Base-by-base conservation (phyloP, 768 basidiomycete species). In the Candolleomyces eurysporus region DNA sequence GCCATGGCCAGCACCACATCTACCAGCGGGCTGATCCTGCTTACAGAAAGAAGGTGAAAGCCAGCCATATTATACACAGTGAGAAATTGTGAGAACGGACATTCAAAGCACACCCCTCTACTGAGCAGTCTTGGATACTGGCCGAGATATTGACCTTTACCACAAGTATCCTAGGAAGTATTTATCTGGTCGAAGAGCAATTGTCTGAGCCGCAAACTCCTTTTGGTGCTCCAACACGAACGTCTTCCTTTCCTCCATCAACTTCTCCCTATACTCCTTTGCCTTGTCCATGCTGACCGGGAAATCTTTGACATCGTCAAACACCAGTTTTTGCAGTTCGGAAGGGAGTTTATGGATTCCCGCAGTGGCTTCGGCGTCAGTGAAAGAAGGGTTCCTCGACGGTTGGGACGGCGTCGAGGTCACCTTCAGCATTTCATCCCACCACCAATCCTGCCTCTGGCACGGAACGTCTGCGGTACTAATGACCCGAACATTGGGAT, bases 181-280 rank as follows among this genome's bases (percentile, higher is more conserved):
- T 19, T 4, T 46, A 46, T 4, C 45, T 21, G n/a, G n/a, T n/a
- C n/a, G n/a, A n/a, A 59, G 26, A 4, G 48, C 40, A 36, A 42
- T 49, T 10, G 2, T 2, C 2, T 10, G 10, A 2, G 31, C 48
- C 11, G 10, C 49, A 42, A 59, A 59, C 4, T 26, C 31, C 7
- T 49, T 32, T 11, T 55, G 30, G 42, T 54, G 57, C 13, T 7
- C 32, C 19, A 64, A 40, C 6, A 40, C 45, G 42, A 61, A 72
- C 4, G 5, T 21, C 40, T 64, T 69, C 57, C 71, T 64, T 65
- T 76, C 73, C 40, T 68, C 61, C 70, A 75, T 74, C 56, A 75
- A 46, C 52, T 68, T 59, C 36, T 68, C 48, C 59, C 73, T 55
- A 40, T 69, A 49, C 31, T 65, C 55, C 61, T 70, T 70, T 14